Base-by-base conservation (phyloP, 352 stramenopile genomes). In the Blastocystis sp. region DNA sequence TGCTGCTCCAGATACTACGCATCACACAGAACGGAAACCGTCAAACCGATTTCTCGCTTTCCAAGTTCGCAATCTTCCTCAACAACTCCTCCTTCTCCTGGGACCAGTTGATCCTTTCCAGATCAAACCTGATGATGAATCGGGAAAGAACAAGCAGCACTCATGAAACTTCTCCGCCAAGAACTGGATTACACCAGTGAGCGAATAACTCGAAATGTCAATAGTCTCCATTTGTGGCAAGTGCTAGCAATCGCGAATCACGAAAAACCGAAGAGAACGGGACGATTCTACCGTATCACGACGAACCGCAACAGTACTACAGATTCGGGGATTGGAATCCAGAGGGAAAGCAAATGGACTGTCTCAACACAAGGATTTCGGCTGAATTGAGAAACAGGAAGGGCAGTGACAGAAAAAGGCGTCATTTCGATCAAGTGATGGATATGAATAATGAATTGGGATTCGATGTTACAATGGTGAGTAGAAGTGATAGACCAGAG, bases 101-200 rank as follows among this genome's bases (percentile, higher is more conserved):
- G n/a, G 51, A 29, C 74, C 74, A 85, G 41, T 67, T 66, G 50
- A 85, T 67, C 24, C 51, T 51, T 67, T 85, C 74, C 41, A 66
- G n/a, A 26, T 85, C 74, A 41, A 85, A 85, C 50, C 74, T 85
- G 70, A 13, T 55, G 12, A 67, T 66, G 21, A 67, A 10, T 77
- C n/a, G 21, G 0, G 29, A 85, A 13, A 59, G 59, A 50, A 3
- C 3, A 39, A 59, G 6, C 6, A 16, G 45, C 16, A 85, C 74
- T 85, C 74, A 67, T 85, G 41, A 31, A 85, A 85, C 51, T 85
- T 85, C n/a, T 85, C 29, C 9, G 74, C 74, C 35, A 85, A 69
- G 55, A 69, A 85, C 74, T 66, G 55, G 31, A 85, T 33, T 9
- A 85, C 74, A 67, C 74, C 74, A 59, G 19, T 19, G 3, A 85